Evolutionary conservation across 2,329 filamentous ascomycete species (phyloP).

Genomic region (Alternaria arborescens): DNA sequence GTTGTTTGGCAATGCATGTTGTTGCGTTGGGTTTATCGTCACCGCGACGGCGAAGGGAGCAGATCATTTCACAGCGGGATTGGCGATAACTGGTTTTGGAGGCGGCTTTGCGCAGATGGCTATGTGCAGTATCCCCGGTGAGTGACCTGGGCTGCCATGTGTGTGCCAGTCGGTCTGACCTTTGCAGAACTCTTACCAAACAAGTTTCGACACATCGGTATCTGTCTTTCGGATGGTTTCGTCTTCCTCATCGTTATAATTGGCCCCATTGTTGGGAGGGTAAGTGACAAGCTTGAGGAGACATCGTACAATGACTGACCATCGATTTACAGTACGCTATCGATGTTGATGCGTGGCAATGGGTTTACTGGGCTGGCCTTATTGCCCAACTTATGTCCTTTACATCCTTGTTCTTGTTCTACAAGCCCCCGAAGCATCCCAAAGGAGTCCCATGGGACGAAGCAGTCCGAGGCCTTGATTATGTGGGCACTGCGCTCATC

Average conservation of each 20-base stretch:
- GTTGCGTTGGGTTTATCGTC: slow-evolving; percentile 49
- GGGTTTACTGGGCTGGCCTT: slow-evolving; percentile 36
- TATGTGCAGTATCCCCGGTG: slow-evolving; percentile 56
- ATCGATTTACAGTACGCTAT: slow-evolving; percentile 2
- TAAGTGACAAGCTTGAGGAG: not conserved
- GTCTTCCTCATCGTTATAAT: slow-evolving; percentile 52
- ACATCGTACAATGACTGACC: not conserved
- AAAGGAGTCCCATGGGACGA: slow-evolving; percentile 22
- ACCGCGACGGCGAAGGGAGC: slow-evolving; percentile 43
- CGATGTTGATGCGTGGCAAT: slow-evolving; percentile 32
- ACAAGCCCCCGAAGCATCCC: not conserved
- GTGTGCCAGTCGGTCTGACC: not conserved
- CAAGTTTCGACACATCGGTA: slow-evolving; percentile 18
- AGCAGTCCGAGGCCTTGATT: slow-evolving; percentile 43
- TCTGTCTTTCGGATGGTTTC: slow-evolving; percentile 46
- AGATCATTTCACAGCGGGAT: slow-evolving; percentile 52
- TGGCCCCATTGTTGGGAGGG: not conserved
- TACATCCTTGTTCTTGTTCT: slow-evolving; percentile 22
- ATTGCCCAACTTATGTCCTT: slow-evolving; percentile 36
- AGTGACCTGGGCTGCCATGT: not conserved
- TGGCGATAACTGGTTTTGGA: slow-evolving; percentile 57
- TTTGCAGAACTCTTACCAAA: slow-evolving; percentile 16
- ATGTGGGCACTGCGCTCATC: slow-evolving; percentile 41
- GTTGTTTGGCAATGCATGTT: slow-evolving; percentile 54
- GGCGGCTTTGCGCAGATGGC: slow-evolving; percentile 56